Evolutionary conservation across 179 eudicot genomes (phyloP), one percentile per base, ranked within the genome.

Genomic region (Dionaea muscipula): DNA sequence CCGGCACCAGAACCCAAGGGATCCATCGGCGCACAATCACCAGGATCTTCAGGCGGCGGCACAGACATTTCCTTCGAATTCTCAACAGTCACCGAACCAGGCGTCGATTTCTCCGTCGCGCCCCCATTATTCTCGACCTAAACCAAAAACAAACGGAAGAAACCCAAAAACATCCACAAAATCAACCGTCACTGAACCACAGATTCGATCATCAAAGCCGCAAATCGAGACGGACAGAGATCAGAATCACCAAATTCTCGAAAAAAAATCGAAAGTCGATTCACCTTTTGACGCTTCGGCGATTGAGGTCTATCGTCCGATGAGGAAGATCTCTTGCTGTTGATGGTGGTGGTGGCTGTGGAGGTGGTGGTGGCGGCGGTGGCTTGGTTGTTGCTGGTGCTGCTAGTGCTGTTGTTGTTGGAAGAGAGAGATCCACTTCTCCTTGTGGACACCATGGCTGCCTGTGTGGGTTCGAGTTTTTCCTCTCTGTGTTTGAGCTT

Each of bases 391-490:
- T 48, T 59, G 61, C 31, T 64, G 48, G 24, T 66, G 20, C 26
- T 57, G 13, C 36, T 45, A 45, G 13, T 57, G 54, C 15, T 62
- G 62, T 27, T 62, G 65, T 40, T 69, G 59, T 59, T 72, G 7
- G 66, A 68, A 7, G 80, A 59, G 37, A 72, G 63, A 64, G 87
- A 81, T 81, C 87, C 87, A 67, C 81, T 78, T 13, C 90, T 68
- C 21, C 93, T 70, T 39, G 93, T 83, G 33, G 93, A 81, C 17
- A 82, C 84, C 84, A 83, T 83, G 60, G 26, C 65, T 63, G 60
- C 35, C 31, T 55, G 41, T n/a, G n/a, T n/a, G n/a, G 31, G 53
- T 49, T 55, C 31, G 48, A 27, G 46, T 31, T 57, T 59, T 40
- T 13, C 3, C 39, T 39, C 17, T n/a, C n/a, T n/a, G n/a, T n/a